These are phyloP conservation scores for Arabidopsis lyrata DNA, from an alignment of 441 rosid species.

Conservation along the genomic window DNA sequence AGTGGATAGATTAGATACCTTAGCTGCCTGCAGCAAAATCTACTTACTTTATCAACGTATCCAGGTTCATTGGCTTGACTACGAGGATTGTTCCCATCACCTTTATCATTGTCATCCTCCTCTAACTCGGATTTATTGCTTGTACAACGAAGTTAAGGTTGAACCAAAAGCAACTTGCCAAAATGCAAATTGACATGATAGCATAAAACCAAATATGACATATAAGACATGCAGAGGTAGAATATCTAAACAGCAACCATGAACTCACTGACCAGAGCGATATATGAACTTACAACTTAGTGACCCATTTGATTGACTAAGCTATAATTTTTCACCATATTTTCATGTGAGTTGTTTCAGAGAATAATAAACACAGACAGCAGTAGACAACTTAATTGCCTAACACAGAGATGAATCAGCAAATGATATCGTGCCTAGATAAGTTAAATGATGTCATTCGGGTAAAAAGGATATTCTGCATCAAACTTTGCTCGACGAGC, in stretches of 20 bases:
- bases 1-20: conserved; percentile 28
- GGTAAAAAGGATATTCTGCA: conserved; percentile 80
- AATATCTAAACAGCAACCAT: conserved; percentile 19
- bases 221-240: conserved; percentile 9
- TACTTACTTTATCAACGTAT: conserved; percentile 73
- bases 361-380: conserved; percentile 20
- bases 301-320: conserved; percentile 5
- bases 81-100: conserved; percentile 49
- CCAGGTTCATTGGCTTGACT: conserved; percentile 69
- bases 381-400: conserved; percentile 8
- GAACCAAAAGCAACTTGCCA: conserved; percentile 34
- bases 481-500: conserved; percentile 81
- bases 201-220: conserved; percentile 23
- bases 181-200: conserved; percentile 19
- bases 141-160: conserved; percentile 67
- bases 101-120: conserved; percentile 67
- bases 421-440: conserved; percentile 21
- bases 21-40: conserved; percentile 12
- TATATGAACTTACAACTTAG: conserved; percentile 14
- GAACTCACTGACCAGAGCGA: conserved; percentile 19
- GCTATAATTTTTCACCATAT: background rate
- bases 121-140: conserved; percentile 61
- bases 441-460: conserved; percentile 24
- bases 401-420: conserved; percentile 18
- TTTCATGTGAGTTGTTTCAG: conserved; percentile 19